Percentiles rank a stretch among this genome's conserved stretches.
These are phyloP conservation scores for Aureobasidium sp. DNA, from an alignment of 2,329 filamentous ascomycete species.

Conservation along the genomic window DNA sequence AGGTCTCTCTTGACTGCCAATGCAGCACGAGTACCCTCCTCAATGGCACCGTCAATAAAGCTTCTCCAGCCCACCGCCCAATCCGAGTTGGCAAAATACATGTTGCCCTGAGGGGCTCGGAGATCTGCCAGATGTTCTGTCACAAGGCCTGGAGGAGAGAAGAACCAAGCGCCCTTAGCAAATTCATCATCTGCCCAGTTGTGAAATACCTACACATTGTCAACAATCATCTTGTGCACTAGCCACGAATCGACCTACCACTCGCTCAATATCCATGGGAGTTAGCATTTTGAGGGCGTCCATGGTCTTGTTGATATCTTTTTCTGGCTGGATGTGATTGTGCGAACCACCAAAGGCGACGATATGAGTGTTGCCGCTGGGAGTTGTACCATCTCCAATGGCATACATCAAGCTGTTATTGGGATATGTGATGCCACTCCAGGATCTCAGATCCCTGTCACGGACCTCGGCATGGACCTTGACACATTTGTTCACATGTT, in stretches of 20 bases:
- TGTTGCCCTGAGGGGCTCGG: conserved; percentile 22
- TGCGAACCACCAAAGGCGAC: neutral
- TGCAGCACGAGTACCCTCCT: conserved; percentile 21
- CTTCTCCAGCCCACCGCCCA: conserved; percentile 30
- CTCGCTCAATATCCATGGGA: conserved; percentile 2
- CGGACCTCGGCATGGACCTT: conserved; percentile 23
- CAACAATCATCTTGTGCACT: neutral
- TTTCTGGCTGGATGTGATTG: conserved; percentile 3
- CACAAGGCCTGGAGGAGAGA: conserved; percentile 15
- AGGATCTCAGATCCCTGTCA: conserved; percentile 7
- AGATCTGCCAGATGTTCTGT: conserved; percentile 22
- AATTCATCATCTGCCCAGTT: conserved; percentile 27
- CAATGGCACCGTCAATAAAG: conserved; percentile 30
- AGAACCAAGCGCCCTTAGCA: conserved; percentile 25
- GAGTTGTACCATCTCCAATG: conserved; percentile 8
- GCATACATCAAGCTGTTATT: conserved; percentile 1
- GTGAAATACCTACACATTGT: conserved; percentile 17
- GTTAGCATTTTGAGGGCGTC: neutral
- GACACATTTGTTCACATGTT: conserved; percentile 25
- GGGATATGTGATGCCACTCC: conserved; percentile 8
- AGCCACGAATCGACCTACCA: neutral
- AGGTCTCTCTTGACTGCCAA: conserved; percentile 6
- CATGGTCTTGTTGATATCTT: conserved; percentile 5
- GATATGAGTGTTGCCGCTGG: conserved; percentile 7
- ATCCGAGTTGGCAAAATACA: conserved; percentile 29